Conservation (phyloP, 306 rosid genomes). For the Prunus salicina region DNA sequence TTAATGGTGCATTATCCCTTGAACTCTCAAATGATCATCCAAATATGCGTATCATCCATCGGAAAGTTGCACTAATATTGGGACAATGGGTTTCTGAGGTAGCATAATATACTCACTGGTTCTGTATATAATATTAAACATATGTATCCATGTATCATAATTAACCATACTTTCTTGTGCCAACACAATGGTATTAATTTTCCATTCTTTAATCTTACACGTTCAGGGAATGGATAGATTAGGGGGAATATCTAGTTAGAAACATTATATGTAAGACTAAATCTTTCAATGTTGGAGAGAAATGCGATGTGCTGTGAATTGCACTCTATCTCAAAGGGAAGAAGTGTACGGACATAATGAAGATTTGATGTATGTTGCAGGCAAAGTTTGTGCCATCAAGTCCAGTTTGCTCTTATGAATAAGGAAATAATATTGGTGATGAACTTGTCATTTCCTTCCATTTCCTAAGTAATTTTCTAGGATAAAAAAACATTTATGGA, state of each 20-base stretch:
- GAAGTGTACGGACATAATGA: neutral
- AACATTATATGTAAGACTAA: neutral
- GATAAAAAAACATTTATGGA: neutral
- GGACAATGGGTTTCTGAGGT: slow-evolving; percentile 99
- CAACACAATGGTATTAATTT: neutral
- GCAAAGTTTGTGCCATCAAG: neutral
- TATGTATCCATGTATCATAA: neutral
- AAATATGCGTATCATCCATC: slow-evolving; percentile 75
- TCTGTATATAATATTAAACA: neutral
- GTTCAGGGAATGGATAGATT: neutral
- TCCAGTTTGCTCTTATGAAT: neutral
- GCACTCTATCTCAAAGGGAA: neutral
- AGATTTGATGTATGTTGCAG: neutral
- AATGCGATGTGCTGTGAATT: neutral
- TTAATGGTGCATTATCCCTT: slow-evolving; percentile 82
- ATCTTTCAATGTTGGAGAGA: neutral
- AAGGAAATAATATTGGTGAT: neutral
- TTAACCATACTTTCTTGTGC: neutral
- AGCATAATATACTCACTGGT: slow-evolving; percentile 13
- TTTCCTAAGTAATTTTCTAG: neutral
- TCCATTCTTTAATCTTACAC: neutral
- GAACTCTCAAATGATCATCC: slow-evolving; percentile 95
- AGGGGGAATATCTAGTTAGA: neutral
- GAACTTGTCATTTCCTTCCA: neutral
- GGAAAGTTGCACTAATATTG: slow-evolving; percentile 85